phyloP scores from a whole-genome alignment of 495 filamentous ascomycete species.

The Aspergillus coremiiformis region DNA sequence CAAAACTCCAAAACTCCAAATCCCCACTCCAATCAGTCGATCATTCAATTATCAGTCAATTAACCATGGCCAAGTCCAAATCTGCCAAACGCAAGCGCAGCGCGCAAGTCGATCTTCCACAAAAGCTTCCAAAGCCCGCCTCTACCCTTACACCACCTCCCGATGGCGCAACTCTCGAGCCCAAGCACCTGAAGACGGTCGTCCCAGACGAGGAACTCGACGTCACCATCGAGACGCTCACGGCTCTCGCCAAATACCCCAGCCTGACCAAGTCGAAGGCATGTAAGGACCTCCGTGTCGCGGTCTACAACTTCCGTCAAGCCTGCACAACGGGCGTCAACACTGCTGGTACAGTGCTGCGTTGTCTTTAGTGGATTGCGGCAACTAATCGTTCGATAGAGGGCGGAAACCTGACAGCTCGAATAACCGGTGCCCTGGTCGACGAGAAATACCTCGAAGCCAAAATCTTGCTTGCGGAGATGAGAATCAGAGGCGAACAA shows the following conservation, averaged over 20 bases:
- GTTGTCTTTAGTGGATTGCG: neutral
- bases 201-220: constrained; percentile 33
- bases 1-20: neutral
- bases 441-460: constrained; percentile 32
- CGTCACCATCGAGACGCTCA: constrained; percentile 32
- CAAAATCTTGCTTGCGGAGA: constrained; percentile 30
- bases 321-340: constrained; percentile 34
- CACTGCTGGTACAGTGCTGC: constrained; percentile 20
- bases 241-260: constrained; percentile 30
- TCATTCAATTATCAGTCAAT: neutral
- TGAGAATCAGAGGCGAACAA: constrained; percentile 30
- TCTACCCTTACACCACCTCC: constrained; percentile 25
- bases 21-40: neutral
- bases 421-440: constrained; percentile 30
- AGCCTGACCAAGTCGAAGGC: constrained; percentile 32
- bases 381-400: constrained; percentile 19
- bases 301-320: constrained; percentile 35
- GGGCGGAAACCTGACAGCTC: constrained; percentile 33
- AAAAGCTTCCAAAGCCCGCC: constrained; percentile 22
- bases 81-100: constrained; percentile 34
- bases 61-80: constrained; percentile 32
- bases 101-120: constrained; percentile 26
- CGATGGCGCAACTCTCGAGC: constrained; percentile 24
- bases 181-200: constrained; percentile 27
- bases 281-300: constrained; percentile 33